These are phyloP conservation scores for Ascosphaera apis DNA, from an alignment of 2,329 filamentous ascomycete species.

Conservation along the genomic window DNA sequence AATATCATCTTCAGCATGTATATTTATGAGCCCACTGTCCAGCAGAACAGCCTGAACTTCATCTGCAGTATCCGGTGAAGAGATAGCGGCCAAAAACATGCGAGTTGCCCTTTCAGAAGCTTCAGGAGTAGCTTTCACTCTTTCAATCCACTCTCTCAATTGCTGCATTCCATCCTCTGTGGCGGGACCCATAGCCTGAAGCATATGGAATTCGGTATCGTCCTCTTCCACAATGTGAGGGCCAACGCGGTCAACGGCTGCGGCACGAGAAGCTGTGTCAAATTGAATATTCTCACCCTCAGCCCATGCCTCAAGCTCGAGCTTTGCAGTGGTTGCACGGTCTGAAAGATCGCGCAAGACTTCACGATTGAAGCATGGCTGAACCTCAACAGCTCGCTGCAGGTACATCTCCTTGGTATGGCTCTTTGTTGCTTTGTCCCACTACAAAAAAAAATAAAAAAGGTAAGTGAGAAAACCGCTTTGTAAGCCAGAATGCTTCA, in stretches of 20 bases:
- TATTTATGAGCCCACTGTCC: constrained; percentile 59
- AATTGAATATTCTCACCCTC: constrained; percentile 87
- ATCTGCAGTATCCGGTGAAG: constrained; percentile 60
- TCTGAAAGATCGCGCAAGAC: constrained; percentile 94
- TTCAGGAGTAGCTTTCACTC: constrained; percentile 39
- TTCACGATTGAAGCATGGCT: constrained; percentile 93
- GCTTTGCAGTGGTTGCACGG: constrained; percentile 82
- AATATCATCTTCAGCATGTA: constrained; percentile 91
- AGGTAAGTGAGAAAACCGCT: too few relatives aligned
- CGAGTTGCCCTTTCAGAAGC: constrained; percentile 58
- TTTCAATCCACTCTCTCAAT: constrained; percentile 57
- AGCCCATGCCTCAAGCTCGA: constrained; percentile 89
- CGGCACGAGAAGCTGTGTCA: constrained; percentile 28
- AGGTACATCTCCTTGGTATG: constrained; percentile 96
- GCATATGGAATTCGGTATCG: constrained; percentile 67
- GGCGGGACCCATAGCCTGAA: constrained; percentile 59
- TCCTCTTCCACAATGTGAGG: constrained; percentile 48
- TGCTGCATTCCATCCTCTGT: constrained; percentile 56
- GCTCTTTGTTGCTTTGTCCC: constrained; percentile 96
- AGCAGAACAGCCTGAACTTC: constrained; percentile 55
- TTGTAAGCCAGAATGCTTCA: too few relatives aligned
- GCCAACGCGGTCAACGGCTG: constrained; percentile 15
- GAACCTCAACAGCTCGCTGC: constrained; percentile 84
- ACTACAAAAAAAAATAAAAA: constrained; percentile 33
- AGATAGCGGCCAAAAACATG: constrained; percentile 74